Conservation (phyloP, 1,284 basidiomycete genomes). For the Cutaneotrichosporon sp. region DNA sequence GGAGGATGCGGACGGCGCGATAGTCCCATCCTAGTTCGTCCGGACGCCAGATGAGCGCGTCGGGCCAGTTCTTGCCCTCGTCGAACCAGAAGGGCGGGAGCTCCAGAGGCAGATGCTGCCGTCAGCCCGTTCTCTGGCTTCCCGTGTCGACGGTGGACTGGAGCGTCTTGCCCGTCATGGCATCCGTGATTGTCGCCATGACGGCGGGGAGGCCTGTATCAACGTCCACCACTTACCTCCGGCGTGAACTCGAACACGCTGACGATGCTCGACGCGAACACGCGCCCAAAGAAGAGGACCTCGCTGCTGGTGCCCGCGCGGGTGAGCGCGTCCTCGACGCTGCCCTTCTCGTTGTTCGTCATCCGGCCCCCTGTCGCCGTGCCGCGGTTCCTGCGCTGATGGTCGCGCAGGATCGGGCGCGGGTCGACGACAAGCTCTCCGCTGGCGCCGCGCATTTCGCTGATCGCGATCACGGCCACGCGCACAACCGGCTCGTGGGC, state of each 20-base stretch:
- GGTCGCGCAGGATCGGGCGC: not conserved
- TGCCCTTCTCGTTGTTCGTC: slow-evolving; percentile 17
- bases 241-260: slow-evolving; percentile 22
- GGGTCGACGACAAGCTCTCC: slow-evolving; percentile 13
- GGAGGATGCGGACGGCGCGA: not conserved
- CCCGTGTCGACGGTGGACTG: too few relatives aligned
- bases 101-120: slow-evolving; percentile 9
- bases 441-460: not conserved
- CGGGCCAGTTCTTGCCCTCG: not conserved
- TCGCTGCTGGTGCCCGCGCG: slow-evolving; percentile 17
- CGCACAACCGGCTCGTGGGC: not conserved
- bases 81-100: slow-evolving; percentile 16
- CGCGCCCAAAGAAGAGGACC: slow-evolving; percentile 31
- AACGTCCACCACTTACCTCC: slow-evolving; percentile 21
- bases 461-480: slow-evolving; percentile 19
- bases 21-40: not conserved
- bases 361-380: slow-evolving; percentile 8
- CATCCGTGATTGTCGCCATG: too few relatives aligned
- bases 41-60: slow-evolving; percentile 5
- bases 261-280: slow-evolving; percentile 28
- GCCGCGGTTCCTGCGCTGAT: not conserved
- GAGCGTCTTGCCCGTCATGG: too few relatives aligned
- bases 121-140: not conserved
- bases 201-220: too few relatives aligned
- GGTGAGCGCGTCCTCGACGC: slow-evolving; percentile 14